These are phyloP conservation scores for Cladophialophora yegresii DNA, from an alignment of 2,329 filamentous ascomycete species.

Conservation along the genomic window DNA sequence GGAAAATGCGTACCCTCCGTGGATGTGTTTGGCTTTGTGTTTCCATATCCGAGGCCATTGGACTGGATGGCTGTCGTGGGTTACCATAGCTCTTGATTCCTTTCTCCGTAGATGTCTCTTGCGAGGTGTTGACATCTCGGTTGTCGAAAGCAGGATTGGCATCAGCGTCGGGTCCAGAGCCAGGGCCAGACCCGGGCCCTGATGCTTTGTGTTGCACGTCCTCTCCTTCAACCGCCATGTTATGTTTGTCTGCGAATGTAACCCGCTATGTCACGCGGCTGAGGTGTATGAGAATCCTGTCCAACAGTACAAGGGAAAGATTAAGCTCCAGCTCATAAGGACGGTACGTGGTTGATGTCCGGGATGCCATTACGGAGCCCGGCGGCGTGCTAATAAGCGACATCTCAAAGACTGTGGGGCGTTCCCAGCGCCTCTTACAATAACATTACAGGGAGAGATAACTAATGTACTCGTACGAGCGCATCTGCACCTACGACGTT, in stretches of 20 bases:
- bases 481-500: neutral
- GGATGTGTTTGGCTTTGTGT: neutral
- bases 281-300: neutral
- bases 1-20: neutral
- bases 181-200: neutral
- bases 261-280: neutral
- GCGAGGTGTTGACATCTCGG: neutral
- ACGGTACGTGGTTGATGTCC: neutral
- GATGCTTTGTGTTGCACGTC: neutral
- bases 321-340: neutral
- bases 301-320: neutral
- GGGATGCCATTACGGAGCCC: neutral
- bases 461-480: neutral
- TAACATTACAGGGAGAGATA: neutral
- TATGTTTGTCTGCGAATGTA: neutral
- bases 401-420: neutral
- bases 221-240: neutral
- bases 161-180: neutral
- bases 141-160: neutral
- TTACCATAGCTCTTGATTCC: neutral
- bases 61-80: neutral
- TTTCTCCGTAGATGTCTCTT: neutral
- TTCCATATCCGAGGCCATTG: neutral
- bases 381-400: neutral
- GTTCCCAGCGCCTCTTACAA: neutral